Evolutionary conservation across 2,329 filamentous ascomycete genomes (phyloP).

Genomic region (Plectosphaerella plurivora): DNA sequence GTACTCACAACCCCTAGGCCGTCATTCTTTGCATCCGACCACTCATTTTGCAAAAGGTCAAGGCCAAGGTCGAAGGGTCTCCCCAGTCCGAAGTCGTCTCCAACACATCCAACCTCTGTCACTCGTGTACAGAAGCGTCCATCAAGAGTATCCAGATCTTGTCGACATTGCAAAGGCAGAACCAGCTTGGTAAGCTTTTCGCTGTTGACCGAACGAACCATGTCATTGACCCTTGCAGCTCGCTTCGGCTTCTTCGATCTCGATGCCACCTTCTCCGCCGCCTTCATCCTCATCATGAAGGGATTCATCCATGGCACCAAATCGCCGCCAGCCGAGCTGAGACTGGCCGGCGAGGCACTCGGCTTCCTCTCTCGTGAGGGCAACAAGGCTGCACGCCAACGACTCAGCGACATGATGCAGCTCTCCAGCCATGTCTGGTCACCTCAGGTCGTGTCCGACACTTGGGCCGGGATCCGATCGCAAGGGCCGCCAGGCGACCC

Average conservation of each 20-base stretch:
- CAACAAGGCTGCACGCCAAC: conserved; percentile 17
- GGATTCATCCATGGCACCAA: conserved; percentile 18
- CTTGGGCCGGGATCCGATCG: conserved; percentile 9
- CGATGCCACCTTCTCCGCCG: conserved; percentile 21
- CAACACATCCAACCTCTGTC: conserved; percentile 12
- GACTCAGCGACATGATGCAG: conserved; percentile 18
- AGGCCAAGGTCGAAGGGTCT: conserved; percentile 18
- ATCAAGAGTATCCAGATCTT: conserved; percentile 19
- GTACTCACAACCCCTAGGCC: conserved; percentile 10
- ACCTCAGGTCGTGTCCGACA: conserved; percentile 12
- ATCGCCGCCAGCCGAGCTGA: conserved; percentile 17
- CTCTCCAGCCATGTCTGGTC: conserved; percentile 21
- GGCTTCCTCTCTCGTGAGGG: conserved; percentile 17
- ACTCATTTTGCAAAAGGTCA: conserved; percentile 20
- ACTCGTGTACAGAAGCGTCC: conserved; percentile 19
- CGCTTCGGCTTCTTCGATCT: conserved; percentile 21
- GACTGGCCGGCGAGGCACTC: conserved; percentile 15
- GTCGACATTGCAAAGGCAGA: conserved; percentile 13
- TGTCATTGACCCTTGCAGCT: conserved; percentile 4
- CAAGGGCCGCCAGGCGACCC: conserved; percentile 2
- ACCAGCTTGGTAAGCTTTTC: conserved; percentile 13
- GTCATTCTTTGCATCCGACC: conserved; percentile 23
- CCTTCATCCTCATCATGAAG: conserved; percentile 20
- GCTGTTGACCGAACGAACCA: background rate
- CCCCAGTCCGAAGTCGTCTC: conserved; percentile 13